phyloP scores from a whole-genome alignment of 805 yeast species.

The Yarrowia sp. region DNA sequence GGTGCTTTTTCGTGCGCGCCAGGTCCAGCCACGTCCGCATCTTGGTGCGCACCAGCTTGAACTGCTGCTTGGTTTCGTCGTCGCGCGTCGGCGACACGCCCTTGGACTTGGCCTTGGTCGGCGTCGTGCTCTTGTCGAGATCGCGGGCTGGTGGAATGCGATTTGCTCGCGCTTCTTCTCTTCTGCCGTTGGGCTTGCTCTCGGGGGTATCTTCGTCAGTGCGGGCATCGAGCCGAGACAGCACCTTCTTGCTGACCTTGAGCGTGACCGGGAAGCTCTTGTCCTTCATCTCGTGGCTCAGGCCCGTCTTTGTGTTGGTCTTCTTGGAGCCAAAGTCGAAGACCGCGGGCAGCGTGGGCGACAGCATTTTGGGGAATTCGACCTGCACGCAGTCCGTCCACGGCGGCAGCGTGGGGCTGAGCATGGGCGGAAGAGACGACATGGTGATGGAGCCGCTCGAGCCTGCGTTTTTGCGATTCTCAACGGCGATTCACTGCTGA shows the following conservation, averaged over 20 bases:
- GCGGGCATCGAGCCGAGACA: background rate
- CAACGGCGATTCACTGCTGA: background rate
- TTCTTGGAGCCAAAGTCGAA: conserved; percentile 31
- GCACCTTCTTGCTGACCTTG: conserved; percentile 3
- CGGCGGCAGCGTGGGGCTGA: conserved; percentile 42
- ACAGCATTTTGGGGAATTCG: conserved; percentile 36
- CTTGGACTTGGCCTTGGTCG: background rate
- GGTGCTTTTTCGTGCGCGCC: conserved; percentile 44
- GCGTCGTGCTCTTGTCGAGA: background rate
- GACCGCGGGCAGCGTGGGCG: conserved; percentile 43
- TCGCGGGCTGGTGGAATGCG: background rate
- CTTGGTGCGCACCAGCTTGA: conserved; percentile 5
- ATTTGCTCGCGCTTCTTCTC: background rate
- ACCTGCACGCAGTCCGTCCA: conserved; percentile 31
- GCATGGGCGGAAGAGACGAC: conserved; percentile 40
- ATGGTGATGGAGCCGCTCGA: background rate
- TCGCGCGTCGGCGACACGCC: background rate
- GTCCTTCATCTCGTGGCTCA: conserved; percentile 16
- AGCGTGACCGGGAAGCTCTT: conserved; percentile 7
- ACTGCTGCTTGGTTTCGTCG: conserved; percentile 1
- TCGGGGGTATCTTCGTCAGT: background rate
- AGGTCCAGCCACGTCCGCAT: conserved; percentile 39
- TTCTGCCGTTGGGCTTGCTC: background rate
- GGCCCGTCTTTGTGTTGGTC: background rate
- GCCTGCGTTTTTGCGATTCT: background rate